Conservation (phyloP, 306 rosid species). For the Prunus kanzakura region DNA sequence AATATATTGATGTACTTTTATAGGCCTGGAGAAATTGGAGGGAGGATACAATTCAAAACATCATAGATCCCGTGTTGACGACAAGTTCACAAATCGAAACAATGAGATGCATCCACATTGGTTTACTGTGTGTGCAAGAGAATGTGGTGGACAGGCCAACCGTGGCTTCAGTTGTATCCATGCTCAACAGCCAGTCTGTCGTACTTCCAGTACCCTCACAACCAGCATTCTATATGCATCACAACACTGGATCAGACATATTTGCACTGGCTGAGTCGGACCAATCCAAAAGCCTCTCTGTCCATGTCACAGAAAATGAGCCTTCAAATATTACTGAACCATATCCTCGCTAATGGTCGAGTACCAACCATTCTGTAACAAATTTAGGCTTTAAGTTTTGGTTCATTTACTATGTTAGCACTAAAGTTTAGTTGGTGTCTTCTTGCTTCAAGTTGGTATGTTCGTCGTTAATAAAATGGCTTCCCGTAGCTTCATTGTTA, state of each 20-base stretch:
- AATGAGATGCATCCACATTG: conserved; percentile 13
- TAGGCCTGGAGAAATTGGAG: conserved; percentile 27
- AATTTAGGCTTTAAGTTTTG: neutral
- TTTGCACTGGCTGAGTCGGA: neutral
- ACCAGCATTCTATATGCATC: neutral
- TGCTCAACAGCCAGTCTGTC: neutral
- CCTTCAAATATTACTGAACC: neutral
- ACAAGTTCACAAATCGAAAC: conserved; percentile 4
- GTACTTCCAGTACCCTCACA: neutral
- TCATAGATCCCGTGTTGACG: neutral
- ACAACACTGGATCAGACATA: neutral
- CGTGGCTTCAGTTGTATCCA: neutral
- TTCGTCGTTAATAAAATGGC: neutral
- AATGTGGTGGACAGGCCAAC: conserved; percentile 8
- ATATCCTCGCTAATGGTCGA: neutral
- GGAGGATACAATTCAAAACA: neutral
- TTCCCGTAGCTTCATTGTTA: too few relatives aligned
- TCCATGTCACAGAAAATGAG: too few relatives aligned
- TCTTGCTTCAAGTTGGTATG: neutral
- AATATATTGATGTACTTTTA: neutral
- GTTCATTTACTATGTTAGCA: neutral
- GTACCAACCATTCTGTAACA: neutral
- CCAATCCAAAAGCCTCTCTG: neutral
- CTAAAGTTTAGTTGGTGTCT: neutral
- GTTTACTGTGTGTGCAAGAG: conserved; percentile 12